phyloP scores from a whole-genome alignment of 495 filamentous ascomycete genomes.

The Tuber magnatum region DNA sequence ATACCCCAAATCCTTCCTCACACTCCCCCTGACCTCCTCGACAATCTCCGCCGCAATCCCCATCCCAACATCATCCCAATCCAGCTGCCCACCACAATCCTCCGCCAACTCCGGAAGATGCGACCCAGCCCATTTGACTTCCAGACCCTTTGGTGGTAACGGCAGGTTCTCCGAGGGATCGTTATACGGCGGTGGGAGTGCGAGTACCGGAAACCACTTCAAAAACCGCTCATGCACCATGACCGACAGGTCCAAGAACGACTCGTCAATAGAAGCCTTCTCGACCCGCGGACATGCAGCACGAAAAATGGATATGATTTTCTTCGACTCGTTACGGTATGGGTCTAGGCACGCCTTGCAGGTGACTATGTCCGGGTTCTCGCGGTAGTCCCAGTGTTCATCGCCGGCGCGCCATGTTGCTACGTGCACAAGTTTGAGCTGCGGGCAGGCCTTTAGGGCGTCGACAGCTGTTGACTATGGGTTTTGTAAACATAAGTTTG shows the following conservation, averaged over 20 bases:
- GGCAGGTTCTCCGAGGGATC: slow-evolving; percentile 67
- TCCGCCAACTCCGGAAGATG: slow-evolving; percentile 61
- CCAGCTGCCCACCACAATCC: slow-evolving; percentile 15
- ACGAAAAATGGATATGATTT: slow-evolving; percentile 76
- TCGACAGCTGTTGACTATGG: slow-evolving; percentile 52
- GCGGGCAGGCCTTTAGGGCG: slow-evolving; percentile 81
- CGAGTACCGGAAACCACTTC: slow-evolving; percentile 69
- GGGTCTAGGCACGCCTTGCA: slow-evolving; percentile 92
- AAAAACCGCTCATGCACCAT: slow-evolving; percentile 70
- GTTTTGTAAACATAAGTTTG: slow-evolving; percentile 1
- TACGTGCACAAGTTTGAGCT: slow-evolving; percentile 61
- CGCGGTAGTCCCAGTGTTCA: slow-evolving; percentile 79
- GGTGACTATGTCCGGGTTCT: slow-evolving; percentile 64
- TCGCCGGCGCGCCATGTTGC: slow-evolving; percentile 93
- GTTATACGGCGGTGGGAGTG: slow-evolving; percentile 56
- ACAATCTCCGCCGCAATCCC: slow-evolving; percentile 82
- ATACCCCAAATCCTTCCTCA: slow-evolving; percentile 66
- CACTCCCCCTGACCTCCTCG: slow-evolving; percentile 58
- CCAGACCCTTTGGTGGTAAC: slow-evolving; percentile 59
- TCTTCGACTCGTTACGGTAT: slow-evolving; percentile 76
- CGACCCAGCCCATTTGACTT: slow-evolving; percentile 65
- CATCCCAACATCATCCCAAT: slow-evolving; percentile 89
- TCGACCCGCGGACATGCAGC: slow-evolving; percentile 67
- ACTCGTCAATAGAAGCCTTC: slow-evolving; percentile 85
- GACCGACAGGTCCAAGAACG: slow-evolving; percentile 83